phyloP scores from a whole-genome alignment of 495 filamentous ascomycete genomes.

The Daldinia loculata region DNA sequence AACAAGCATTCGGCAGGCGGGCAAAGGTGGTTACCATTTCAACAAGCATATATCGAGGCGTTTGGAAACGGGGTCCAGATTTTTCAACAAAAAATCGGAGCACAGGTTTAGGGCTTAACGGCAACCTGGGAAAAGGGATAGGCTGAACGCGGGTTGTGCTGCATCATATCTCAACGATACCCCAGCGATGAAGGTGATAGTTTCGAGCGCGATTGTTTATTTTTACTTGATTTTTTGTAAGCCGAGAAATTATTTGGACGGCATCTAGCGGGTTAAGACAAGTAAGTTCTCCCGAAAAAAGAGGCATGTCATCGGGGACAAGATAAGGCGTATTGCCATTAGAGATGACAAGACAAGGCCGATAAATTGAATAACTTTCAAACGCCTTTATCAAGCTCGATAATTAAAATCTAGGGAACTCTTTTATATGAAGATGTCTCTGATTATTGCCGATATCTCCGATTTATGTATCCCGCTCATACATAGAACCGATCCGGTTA shows the following conservation, averaged over 20 bases:
- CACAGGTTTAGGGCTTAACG: constrained; percentile 41
- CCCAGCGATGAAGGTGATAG: constrained; percentile 39
- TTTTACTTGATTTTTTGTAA: constrained; percentile 9
- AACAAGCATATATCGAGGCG: constrained; percentile 49
- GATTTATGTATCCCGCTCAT: background rate
- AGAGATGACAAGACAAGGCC: background rate
- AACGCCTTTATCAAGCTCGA: background rate
- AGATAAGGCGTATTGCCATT: background rate
- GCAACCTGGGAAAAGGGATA: constrained; percentile 37
- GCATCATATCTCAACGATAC: constrained; percentile 47
- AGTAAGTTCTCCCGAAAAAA: constrained; percentile 1
- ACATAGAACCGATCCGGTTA: background rate
- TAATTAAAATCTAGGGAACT: background rate
- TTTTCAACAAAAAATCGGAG: constrained; percentile 49
- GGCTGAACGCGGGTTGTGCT: constrained; percentile 38
- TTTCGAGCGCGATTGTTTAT: constrained; percentile 14
- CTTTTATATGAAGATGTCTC: background rate
- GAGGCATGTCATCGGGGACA: background rate
- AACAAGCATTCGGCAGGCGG: constrained; percentile 47
- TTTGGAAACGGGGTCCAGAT: constrained; percentile 44
- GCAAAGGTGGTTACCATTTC: constrained; percentile 45
- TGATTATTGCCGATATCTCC: constrained; percentile 14
- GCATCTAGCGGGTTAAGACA: constrained; percentile 12
- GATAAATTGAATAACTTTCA: background rate
- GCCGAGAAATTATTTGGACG: background rate